Base-by-base conservation (phyloP, 1,139 yeast genomes). In the Pichia terricola region DNA sequence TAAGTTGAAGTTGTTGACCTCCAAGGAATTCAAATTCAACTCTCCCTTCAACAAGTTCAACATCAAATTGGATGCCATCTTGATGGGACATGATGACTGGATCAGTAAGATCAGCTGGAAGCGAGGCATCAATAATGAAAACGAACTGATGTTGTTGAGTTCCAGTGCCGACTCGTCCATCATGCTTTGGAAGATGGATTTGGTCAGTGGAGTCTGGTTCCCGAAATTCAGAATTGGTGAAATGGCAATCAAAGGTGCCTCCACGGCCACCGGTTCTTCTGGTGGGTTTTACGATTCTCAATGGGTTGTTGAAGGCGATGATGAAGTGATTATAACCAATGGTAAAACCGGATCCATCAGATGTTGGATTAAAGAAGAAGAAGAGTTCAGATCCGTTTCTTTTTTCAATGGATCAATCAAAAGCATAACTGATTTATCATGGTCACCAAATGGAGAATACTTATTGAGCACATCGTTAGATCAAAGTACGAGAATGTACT, bases 21-120 rank as follows among this genome's bases (percentile, higher is more conserved):
- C 82, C 60, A 82, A 81, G 53, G 85, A 80, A 61, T 78, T 79
- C 59, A 72, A 70, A 49, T 81, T 81, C 54, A 48, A 56, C 9
- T 57, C 75, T 11, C 67, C 63, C 1, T 40, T 42, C n/a, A 42
- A 41, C 30, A 43, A 45, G 25, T 62, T 66, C 44, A 75, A 72
- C 43, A 77, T 87, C 0, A 40, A 38, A 9, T 72, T 87, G 47
- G 98, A 94, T 59, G 96, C 98, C 0, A 73, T 94, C 50, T 78
- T 94, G 32, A 82, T 91, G 83, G 98, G 98, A 8, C 98, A 94
- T 61, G 99, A 94, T 60, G 99, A 94, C 62, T 94, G 98, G 98
- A 81, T 94, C 30, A 79, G 91, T 10, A 80, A 88, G 7, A 68
- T 91, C 39, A 70, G 73, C 45, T 94, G 98, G 97, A 85, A 83